Conservation (phyloP, 108 stramenopile genomes). For the Ochromonas danica region DNA sequence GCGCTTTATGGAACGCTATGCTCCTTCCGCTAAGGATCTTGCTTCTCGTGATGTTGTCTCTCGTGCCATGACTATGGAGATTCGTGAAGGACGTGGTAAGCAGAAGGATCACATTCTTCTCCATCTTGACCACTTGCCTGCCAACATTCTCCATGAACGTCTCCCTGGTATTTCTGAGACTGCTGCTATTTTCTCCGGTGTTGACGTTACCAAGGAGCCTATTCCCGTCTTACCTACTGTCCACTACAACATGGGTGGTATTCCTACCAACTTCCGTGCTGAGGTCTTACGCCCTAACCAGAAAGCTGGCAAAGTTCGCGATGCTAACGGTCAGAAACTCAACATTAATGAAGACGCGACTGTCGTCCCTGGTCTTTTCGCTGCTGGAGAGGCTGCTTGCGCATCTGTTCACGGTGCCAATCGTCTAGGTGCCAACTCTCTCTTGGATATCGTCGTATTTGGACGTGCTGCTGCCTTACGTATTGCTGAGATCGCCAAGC, state of each 20-base stretch:
- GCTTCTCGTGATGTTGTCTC: constrained; percentile 95
- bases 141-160: constrained; percentile 70
- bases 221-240: constrained; percentile 93
- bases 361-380: constrained; percentile 93
- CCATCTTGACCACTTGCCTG: constrained; percentile 96
- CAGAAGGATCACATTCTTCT: constrained; percentile 91
- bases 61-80: constrained; percentile 99
- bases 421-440: constrained; percentile 94
- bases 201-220: constrained; percentile 99
- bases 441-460: constrained; percentile 99
- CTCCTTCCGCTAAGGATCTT: constrained; percentile 98
- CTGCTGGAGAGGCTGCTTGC: constrained; percentile 95
- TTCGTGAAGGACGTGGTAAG: constrained; percentile 94
- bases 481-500: constrained; percentile 89
- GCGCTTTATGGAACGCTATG: constrained; percentile 98
- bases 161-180: constrained; percentile 88
- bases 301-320: constrained; percentile 48
- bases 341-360: constrained; percentile 63
- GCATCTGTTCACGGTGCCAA: constrained; percentile 99
- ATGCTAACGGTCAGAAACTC: too few species aligned
- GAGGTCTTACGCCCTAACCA: constrained; percentile 86
- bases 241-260: constrained; percentile 95
- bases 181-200: constrained; percentile 97
- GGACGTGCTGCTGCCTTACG: constrained; percentile 93
- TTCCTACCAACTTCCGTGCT: constrained; percentile 93